These are phyloP conservation scores for Hemileia vastatrix DNA, from an alignment of 1,284 basidiomycete genomes.

Conservation along the genomic window DNA sequence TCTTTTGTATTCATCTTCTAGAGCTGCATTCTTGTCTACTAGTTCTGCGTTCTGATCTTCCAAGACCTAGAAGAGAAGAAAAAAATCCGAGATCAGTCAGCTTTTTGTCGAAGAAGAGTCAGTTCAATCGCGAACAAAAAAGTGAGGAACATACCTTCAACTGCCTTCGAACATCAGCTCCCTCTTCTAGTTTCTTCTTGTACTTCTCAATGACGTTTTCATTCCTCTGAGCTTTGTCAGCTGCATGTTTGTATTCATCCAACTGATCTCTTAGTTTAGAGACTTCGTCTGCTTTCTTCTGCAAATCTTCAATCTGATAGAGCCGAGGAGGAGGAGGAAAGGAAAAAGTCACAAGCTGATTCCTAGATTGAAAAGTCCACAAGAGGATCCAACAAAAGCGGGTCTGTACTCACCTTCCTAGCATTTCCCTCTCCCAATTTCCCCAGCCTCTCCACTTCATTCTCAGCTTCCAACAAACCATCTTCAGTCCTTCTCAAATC, in stretches of 20 bases:
- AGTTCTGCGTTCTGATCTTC: conserved; percentile 87
- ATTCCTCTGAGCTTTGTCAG: conserved; percentile 79
- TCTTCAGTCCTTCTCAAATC: conserved; percentile 47
- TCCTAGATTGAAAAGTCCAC: conserved; percentile 2
- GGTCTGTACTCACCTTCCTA: conserved; percentile 25
- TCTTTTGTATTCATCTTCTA: conserved; percentile 83
- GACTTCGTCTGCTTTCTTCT: conserved; percentile 63
- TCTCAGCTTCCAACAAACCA: conserved; percentile 6
- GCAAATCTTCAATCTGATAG: conserved; percentile 64
- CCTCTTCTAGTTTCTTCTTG: conserved; percentile 93
- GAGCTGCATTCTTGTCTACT: conserved; percentile 75
- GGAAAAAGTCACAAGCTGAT: neutral
- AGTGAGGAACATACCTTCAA: conserved; percentile 55
- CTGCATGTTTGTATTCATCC: conserved; percentile 72
- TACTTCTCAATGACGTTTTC: conserved; percentile 98
- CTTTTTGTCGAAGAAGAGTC: no score
- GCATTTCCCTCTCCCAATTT: conserved; percentile 24
- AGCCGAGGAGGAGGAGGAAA: neutral
- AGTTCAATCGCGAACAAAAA: neutral
- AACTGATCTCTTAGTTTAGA: conserved; percentile 76
- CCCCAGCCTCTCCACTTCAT: conserved; percentile 12
- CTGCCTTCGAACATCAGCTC: conserved; percentile 71
- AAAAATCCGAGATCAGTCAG: no score
- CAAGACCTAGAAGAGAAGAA: conserved; percentile 52
- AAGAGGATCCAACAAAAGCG: no score